Evolutionary conservation across 2,329 filamentous ascomycete species (phyloP).

Genomic region (Juglanconis juglandina): DNA sequence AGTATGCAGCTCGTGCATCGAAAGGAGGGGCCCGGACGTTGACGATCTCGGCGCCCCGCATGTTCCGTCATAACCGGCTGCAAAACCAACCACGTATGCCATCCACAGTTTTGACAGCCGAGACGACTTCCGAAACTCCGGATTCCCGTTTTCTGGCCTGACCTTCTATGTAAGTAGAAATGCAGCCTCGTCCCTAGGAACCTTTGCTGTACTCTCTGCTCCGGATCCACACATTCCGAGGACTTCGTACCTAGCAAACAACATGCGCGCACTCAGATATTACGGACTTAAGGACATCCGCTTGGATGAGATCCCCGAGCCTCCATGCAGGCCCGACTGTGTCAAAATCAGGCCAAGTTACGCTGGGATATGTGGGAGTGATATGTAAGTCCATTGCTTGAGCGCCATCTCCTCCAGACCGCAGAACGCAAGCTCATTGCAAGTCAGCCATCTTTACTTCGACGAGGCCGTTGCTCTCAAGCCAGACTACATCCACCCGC

Average conservation of each 20-base stretch:
- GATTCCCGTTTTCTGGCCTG: too few species aligned
- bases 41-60: background rate
- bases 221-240: too few species aligned
- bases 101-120: too few species aligned
- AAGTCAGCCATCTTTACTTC: conserved; percentile 5
- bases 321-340: conserved; percentile 26
- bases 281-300: conserved; percentile 12
- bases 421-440: background rate
- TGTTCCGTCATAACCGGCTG: background rate
- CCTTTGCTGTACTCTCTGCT: background rate
- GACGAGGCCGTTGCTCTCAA: conserved; percentile 27
- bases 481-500: conserved; percentile 43
- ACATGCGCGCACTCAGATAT: conserved; percentile 12
- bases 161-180: too few species aligned
- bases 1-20: background rate
- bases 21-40: background rate
- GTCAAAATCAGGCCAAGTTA: conserved; percentile 25
- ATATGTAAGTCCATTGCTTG: conserved; percentile 25
- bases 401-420: background rate
- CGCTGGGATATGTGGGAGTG: conserved; percentile 33
- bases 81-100: too few species aligned
- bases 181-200: background rate
- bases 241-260: background rate
- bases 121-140: too few species aligned
- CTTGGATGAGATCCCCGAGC: conserved; percentile 13